These are phyloP conservation scores for Pyronema domesticum DNA, from an alignment of 495 filamentous ascomycete genomes.

Conservation along the genomic window DNA sequence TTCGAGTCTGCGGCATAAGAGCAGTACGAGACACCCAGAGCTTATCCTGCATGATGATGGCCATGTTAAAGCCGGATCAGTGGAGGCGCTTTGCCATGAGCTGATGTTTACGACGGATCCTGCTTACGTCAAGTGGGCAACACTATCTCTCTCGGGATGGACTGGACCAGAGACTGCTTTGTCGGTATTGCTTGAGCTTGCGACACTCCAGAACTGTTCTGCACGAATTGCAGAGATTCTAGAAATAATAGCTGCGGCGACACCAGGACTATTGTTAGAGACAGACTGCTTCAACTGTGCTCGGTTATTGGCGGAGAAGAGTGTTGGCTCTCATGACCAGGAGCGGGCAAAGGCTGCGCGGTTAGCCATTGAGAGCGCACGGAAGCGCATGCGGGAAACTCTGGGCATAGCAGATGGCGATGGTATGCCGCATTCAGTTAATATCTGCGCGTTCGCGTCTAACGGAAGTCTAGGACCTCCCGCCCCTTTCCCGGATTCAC, in stretches of 20 bases:
- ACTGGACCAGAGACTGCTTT: conserved; percentile 21
- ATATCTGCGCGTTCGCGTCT: neutral
- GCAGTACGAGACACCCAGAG: conserved; percentile 22
- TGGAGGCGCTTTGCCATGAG: conserved; percentile 25
- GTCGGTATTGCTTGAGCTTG: conserved; percentile 21
- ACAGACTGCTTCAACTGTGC: conserved; percentile 23
- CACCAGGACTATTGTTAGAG: conserved; percentile 23
- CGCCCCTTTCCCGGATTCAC: neutral
- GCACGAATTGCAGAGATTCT: conserved; percentile 20
- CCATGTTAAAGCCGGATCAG: conserved; percentile 18
- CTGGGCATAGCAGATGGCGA: conserved; percentile 4
- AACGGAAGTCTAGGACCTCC: conserved; percentile 11
- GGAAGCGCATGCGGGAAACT: conserved; percentile 11
- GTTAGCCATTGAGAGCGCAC: neutral
- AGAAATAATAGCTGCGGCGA: conserved; percentile 14
- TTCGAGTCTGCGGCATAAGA: conserved; percentile 22
- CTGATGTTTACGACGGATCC: conserved; percentile 23
- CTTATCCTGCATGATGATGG: conserved; percentile 18
- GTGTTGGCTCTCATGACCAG: conserved; percentile 22
- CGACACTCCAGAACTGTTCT: conserved; percentile 21
- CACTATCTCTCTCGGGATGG: conserved; percentile 23
- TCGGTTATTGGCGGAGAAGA: conserved; percentile 23
- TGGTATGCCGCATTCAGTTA: conserved; percentile 1
- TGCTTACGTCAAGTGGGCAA: conserved; percentile 19
- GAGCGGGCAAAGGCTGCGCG: conserved; percentile 17